Percentiles rank a stretch among this genome's conserved stretches.
Conservation (phyloP, 106 monocot species). For the Agapanthus africanus region DNA sequence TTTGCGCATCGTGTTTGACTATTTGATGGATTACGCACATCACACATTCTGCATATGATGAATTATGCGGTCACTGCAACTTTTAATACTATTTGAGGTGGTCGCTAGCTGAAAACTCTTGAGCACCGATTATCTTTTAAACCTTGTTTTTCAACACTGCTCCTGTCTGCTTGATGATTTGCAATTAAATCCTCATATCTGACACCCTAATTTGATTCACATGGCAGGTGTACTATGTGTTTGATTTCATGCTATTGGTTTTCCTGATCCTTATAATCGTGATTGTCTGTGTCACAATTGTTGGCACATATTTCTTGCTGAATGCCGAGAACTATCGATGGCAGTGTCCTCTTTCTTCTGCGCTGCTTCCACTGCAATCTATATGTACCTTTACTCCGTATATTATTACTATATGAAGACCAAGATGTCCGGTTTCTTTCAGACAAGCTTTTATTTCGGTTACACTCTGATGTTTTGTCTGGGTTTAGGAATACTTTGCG, state of each 20-base stretch:
- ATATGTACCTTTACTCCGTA: constrained; percentile 54
- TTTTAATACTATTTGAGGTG: too few species aligned
- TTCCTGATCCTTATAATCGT: constrained; percentile 45
- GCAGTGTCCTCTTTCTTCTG: constrained; percentile 52
- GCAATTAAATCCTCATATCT: too few species aligned
- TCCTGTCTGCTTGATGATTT: background rate
- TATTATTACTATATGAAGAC: constrained; percentile 60
- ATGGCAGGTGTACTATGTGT: constrained; percentile 83
- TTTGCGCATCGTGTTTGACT: too few species aligned
- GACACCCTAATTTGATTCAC: background rate
- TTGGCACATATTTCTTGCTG: constrained; percentile 49
- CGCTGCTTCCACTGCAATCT: constrained; percentile 38
- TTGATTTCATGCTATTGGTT: constrained; percentile 65
- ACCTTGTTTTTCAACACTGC: background rate
- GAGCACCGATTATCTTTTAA: too few species aligned
- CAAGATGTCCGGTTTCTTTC: constrained; percentile 62
- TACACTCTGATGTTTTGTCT: constrained; percentile 60
- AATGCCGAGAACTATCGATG: constrained; percentile 57
- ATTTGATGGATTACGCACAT: too few species aligned
- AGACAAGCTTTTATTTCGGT: constrained; percentile 61
- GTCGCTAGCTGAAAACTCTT: too few species aligned
- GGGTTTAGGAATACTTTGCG: constrained; percentile 48
- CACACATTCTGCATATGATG: too few species aligned
- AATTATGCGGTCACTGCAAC: too few species aligned
- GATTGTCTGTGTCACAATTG: constrained; percentile 43